These are phyloP conservation scores for Trichoderma hamatum DNA, from an alignment of 2,329 filamentous ascomycete species.

Conservation along the genomic window DNA sequence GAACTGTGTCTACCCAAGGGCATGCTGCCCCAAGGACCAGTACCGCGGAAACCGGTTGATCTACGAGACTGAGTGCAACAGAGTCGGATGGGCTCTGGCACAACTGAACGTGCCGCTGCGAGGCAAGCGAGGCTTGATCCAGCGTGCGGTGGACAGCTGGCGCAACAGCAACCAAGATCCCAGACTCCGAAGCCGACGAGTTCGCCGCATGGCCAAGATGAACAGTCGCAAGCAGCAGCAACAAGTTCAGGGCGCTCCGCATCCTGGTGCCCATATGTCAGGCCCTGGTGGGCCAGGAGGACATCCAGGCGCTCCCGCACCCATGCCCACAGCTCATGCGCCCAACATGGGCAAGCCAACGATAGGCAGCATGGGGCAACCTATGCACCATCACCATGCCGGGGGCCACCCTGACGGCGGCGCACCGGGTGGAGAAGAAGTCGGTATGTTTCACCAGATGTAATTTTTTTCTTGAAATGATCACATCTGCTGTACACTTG, in stretches of 20 bases:
- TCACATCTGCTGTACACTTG: constrained; percentile 47
- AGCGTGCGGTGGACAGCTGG: constrained; percentile 97
- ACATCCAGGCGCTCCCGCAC: constrained; percentile 63
- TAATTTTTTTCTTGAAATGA: constrained; percentile 56
- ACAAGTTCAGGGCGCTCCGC: constrained; percentile 62
- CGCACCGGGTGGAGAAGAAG: constrained; percentile 74
- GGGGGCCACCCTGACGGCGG: constrained; percentile 52
- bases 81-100: constrained; percentile 97
- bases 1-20: constrained; percentile 96
- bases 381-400: constrained; percentile 68
- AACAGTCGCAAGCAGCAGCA: constrained; percentile 75
- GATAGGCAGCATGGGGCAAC: constrained; percentile 66
- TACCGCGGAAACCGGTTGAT: constrained; percentile 94
- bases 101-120: constrained; percentile 88
- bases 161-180: constrained; percentile 98
- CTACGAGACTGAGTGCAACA: constrained; percentile 98
- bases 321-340: constrained; percentile 61
- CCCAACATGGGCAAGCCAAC: constrained; percentile 66
- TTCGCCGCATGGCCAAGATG: constrained; percentile 95
- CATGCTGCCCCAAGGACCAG: constrained; percentile 92
- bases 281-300: constrained; percentile 67
- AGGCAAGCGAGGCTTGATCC: constrained; percentile 93
- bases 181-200: constrained; percentile 83
- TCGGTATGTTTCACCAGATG: constrained; percentile 98
- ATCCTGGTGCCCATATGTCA: constrained; percentile 65